These are phyloP conservation scores for Lactarius quietus DNA, from an alignment of 768 basidiomycete species.

Conservation along the genomic window DNA sequence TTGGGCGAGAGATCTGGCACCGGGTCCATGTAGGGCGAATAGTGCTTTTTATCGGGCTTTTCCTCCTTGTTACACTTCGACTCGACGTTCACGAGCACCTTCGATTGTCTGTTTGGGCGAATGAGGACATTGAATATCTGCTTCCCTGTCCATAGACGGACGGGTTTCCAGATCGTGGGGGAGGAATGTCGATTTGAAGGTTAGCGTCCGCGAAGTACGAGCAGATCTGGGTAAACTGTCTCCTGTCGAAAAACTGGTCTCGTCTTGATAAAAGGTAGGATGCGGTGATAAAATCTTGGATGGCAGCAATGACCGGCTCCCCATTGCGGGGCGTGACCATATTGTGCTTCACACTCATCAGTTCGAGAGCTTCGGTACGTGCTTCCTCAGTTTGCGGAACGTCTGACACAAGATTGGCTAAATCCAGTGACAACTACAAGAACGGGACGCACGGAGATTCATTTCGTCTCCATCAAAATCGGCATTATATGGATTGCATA, in stretches of 20 bases:
- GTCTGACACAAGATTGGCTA: constrained; percentile 47
- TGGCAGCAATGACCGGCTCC: constrained; percentile 98
- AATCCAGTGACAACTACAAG: constrained; percentile 9
- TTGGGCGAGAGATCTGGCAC: constrained; percentile 89
- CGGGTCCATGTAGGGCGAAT: constrained; percentile 56
- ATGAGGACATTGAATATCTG: constrained; percentile 98
- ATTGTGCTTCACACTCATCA: constrained; percentile 97
- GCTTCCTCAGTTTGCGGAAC: constrained; percentile 99
- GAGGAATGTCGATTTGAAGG: constrained; percentile 91
- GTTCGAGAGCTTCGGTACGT: constrained; percentile 90
- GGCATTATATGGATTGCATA: constrained; percentile 98
- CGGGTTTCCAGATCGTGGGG: constrained; percentile 94
- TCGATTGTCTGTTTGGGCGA: constrained; percentile 82
- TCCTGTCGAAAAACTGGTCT: constrained; percentile 89
- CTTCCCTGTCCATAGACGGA: constrained; percentile 95
- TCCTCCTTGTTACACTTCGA: constrained; percentile 91
- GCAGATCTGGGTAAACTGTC: constrained; percentile 95
- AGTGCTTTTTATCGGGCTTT: constrained; percentile 61
- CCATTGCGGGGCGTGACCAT: constrained; percentile 97
- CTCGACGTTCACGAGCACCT: constrained; percentile 91
- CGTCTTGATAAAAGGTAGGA: constrained; percentile 92
- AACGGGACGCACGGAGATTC: constrained; percentile 79
- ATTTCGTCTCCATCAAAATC: constrained; percentile 99
- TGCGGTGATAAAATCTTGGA: constrained; percentile 99
- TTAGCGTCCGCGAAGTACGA: constrained; percentile 91